Conservation (phyloP, 805 yeast genomes). For the Yamadazyma sp. region DNA sequence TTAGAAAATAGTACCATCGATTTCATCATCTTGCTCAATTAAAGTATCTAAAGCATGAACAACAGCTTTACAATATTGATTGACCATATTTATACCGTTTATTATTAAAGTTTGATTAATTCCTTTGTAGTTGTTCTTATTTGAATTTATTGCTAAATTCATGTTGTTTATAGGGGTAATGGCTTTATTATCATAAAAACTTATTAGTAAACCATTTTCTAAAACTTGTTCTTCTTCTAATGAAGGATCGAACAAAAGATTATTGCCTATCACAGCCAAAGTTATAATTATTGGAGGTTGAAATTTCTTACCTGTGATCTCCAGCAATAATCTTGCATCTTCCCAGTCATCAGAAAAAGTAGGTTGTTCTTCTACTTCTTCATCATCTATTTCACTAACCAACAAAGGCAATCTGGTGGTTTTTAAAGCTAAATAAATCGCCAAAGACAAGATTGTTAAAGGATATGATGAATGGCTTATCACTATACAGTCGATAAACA, state of each 20-base stretch:
- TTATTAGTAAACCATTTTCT: slow-evolving; percentile 75
- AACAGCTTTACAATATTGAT: slow-evolving; percentile 61
- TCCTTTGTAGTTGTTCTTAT: slow-evolving; percentile 51
- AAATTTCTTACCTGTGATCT: slow-evolving; percentile 23
- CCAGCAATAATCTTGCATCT: slow-evolving; percentile 46
- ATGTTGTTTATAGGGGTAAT: slow-evolving; percentile 71
- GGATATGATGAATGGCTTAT: slow-evolving; percentile 80
- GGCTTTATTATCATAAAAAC: slow-evolving; percentile 66
- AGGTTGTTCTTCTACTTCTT: slow-evolving; percentile 82
- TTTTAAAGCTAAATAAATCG: slow-evolving; percentile 76
- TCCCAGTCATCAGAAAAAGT: slow-evolving; percentile 89
- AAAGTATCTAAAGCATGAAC: slow-evolving; percentile 52
- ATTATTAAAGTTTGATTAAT: slow-evolving; percentile 45
- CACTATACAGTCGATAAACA: slow-evolving; percentile 77
- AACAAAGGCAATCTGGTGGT: slow-evolving; percentile 74
- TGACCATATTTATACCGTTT: slow-evolving; percentile 56
- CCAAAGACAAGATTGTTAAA: slow-evolving; percentile 72
- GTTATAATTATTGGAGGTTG: slow-evolving; percentile 78
- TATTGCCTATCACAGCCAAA: slow-evolving; percentile 68
- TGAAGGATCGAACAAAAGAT: slow-evolving; percentile 79
- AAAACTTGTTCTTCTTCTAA: slow-evolving; percentile 84
- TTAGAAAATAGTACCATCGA: slow-evolving; percentile 27
- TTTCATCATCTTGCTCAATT: slow-evolving; percentile 38
- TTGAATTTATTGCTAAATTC: slow-evolving; percentile 53
- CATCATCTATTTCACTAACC: slow-evolving; percentile 65